These are phyloP conservation scores for Paramecium pentaurelia DNA, from an alignment of 73 alveolate genomes.

Conservation along the genomic window DNA sequence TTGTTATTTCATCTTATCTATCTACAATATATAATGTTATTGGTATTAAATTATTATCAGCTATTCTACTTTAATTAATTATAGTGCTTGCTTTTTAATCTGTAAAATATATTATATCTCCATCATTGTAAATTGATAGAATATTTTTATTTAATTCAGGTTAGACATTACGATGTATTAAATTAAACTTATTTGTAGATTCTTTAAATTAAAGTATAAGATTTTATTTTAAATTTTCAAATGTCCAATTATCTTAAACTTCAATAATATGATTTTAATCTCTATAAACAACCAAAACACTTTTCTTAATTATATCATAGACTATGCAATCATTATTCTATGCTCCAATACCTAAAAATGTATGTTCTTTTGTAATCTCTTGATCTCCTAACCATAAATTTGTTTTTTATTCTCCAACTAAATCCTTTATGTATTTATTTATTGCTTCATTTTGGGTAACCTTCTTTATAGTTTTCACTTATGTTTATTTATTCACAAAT, in stretches of 20 bases:
- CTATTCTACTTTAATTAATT: too few species aligned
- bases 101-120: background rate
- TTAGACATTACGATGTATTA: background rate
- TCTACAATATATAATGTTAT: background rate
- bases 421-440: background rate
- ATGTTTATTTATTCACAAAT: background rate
- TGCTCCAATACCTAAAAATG: background rate
- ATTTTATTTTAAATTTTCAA: too few species aligned
- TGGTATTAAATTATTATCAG: too few species aligned
- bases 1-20: background rate
- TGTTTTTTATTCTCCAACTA: background rate
- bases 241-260: too few species aligned
- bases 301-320: background rate
- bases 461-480: background rate
- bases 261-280: too few species aligned
- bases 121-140: background rate
- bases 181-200: too few species aligned
- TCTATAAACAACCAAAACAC: background rate
- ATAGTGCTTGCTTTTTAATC: background rate
- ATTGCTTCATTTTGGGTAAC: background rate
- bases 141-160: too few species aligned
- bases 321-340: background rate
- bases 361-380: background rate
- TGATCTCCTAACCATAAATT: background rate
- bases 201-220: too few species aligned